Conservation (phyloP, 768 basidiomycete genomes). For the Panaeolus cyanescens region DNA sequence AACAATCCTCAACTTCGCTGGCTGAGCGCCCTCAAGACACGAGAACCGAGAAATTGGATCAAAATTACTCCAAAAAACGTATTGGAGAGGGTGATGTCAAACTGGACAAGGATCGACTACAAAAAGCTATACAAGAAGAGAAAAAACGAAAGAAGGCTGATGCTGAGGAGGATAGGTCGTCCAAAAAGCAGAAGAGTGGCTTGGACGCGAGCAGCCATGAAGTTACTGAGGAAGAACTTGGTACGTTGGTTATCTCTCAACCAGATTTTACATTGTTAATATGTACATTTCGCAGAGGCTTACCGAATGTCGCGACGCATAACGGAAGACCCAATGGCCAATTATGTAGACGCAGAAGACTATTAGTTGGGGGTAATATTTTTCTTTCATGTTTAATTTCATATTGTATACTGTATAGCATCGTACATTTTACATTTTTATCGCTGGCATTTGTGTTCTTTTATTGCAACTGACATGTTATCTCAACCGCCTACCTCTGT, state of each 20-base stretch:
- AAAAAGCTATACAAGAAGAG: slow-evolving; percentile 74
- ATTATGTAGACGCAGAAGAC: slow-evolving; percentile 71
- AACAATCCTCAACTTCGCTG: not conserved
- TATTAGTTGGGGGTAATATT: not conserved
- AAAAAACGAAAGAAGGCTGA: slow-evolving; percentile 72
- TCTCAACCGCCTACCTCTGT: not conserved
- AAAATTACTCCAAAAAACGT: slow-evolving; percentile 77
- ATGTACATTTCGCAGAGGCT: slow-evolving; percentile 64
- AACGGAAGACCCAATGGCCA: slow-evolving; percentile 91
- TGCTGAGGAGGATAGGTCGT: slow-evolving; percentile 55
- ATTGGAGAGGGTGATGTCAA: slow-evolving; percentile 82
- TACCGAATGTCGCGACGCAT: slow-evolving; percentile 80
- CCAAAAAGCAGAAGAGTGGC: slow-evolving; percentile 61
- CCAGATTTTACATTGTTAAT: slow-evolving; percentile 4
- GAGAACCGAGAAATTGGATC: slow-evolving; percentile 47
- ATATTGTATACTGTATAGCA: slow-evolving; percentile 3
- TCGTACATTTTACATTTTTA: slow-evolving; percentile 10
- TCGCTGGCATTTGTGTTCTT: slow-evolving; percentile 4
- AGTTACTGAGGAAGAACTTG: slow-evolving; percentile 87
- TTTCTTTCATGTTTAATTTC: not conserved
- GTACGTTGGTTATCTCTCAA: slow-evolving; percentile 40
- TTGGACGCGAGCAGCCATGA: slow-evolving; percentile 61
- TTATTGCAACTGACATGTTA: too few species aligned
- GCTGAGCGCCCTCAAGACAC: slow-evolving; percentile 17
- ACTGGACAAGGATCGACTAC: slow-evolving; percentile 70